These are phyloP conservation scores for Mrakia gelida DNA, from an alignment of 768 basidiomycete genomes.

Conservation along the genomic window DNA sequence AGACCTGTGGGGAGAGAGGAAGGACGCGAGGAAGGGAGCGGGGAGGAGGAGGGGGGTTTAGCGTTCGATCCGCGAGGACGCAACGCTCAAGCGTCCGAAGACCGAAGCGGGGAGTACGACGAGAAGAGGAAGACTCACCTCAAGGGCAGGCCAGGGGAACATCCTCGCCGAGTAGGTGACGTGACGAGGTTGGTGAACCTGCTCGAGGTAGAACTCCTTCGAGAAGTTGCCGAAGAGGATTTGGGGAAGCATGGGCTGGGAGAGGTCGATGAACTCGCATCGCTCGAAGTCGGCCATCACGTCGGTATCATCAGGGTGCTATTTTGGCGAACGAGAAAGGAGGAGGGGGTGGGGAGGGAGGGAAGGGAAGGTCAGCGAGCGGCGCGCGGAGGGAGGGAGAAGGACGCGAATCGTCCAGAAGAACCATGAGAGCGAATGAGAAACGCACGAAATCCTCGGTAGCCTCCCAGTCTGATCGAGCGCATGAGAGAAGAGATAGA, in stretches of 20 bases:
- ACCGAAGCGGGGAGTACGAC: not conserved
- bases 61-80: not conserved
- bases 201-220: conserved; percentile 91
- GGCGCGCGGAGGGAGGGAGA: not conserved
- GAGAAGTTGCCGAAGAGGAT: conserved; percentile 83
- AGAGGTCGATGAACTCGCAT: conserved; percentile 86
- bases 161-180: conserved; percentile 75
- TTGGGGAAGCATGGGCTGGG: conserved; percentile 75
- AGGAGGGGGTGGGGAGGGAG: conserved; percentile 41
- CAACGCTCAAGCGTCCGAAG: not conserved
- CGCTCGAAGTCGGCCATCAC: conserved; percentile 73
- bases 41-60: not conserved
- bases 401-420: not conserved
- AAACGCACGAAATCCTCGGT: conserved; percentile 29
- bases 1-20: conserved; percentile 50
- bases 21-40: not conserved
- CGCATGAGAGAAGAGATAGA: not conserved
- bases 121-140: conserved; percentile 52
- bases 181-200: conserved; percentile 95
- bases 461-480: conserved; percentile 26
- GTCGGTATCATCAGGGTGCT: conserved; percentile 81
- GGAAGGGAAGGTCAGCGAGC: not conserved
- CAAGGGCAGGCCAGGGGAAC: conserved; percentile 65
- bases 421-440: not conserved
- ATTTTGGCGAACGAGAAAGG: conserved; percentile 47